Evolutionary conservation across 306 rosid genomes (phyloP).

Genomic region (Alnus rubra): DNA sequence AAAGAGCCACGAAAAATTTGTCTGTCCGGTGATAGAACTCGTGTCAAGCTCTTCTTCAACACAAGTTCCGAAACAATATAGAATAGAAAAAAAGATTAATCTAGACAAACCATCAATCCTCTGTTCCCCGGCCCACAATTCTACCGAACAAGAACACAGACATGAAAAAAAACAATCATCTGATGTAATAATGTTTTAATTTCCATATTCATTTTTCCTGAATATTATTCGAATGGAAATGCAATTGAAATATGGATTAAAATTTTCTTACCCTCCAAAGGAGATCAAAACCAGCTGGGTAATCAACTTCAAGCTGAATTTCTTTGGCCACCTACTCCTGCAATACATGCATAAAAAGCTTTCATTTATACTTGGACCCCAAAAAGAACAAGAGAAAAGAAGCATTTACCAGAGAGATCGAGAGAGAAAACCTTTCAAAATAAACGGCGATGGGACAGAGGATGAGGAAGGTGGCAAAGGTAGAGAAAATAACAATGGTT

Average conservation of each 20-base stretch:
- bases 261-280: slow-evolving; percentile 69
- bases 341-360: slow-evolving; percentile 14
- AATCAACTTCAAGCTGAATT: slow-evolving; percentile 42
- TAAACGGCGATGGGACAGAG: slow-evolving; percentile 63
- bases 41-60: too few relatives aligned
- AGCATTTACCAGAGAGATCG: not conserved
- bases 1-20: too few relatives aligned
- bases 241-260: not conserved
- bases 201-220: not conserved
- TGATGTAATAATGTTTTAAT: not conserved
- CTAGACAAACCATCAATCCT: not conserved
- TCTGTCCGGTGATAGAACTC: too few relatives aligned
- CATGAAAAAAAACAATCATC: not conserved
- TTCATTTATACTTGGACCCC: not conserved
- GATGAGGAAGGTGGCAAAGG: slow-evolving; percentile 63
- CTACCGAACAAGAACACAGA: not conserved
- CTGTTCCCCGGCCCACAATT: not conserved
- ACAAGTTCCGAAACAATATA: too few relatives aligned
- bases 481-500: slow-evolving; percentile 60
- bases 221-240: not conserved
- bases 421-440: slow-evolving; percentile 64
- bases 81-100: too few relatives aligned
- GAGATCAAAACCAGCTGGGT: slow-evolving; percentile 56
- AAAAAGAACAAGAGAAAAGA: not conserved
- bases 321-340: slow-evolving; percentile 74